Evolutionary conservation across 805 yeast species (phyloP), one percentile per base, ranked within the genome.

Genomic region (Yamadazyma tumulicola): DNA sequence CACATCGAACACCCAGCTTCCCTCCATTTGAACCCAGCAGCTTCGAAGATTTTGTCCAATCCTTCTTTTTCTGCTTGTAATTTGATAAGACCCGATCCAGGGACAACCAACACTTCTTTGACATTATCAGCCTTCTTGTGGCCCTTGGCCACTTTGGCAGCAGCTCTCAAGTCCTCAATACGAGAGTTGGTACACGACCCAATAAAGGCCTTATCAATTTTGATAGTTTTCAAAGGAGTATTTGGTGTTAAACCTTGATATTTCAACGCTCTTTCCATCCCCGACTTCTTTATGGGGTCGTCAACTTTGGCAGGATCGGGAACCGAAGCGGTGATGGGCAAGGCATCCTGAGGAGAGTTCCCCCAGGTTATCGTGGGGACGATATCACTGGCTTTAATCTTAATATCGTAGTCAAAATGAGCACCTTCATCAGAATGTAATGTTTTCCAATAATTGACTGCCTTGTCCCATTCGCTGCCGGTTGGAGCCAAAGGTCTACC

Each of bases 1-100:
- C 98, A 93, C 98, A 93, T 93, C 26, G 97, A 91, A 69, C 98
- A 93, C 42, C 98, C 98, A 47, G 98, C 97, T 69, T 93, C 98
- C 72, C 98, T 83, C 98, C 98, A 93, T 51, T 85, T 91, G 57
- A 93, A 93, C 14, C 96, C 97, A 33, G 98, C 97, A 32, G 79
- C 86, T 53, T 70, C 77, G 55, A 93, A 93, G 39, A 93, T 76
- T 67, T 85, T 85, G 61, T 93, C 93, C 38, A 93, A 74, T 34
- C 98, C 98, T 69, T 93, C 98, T 43, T 67, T 72, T 67, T 93
- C 98, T 36, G 98, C 98, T 65, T 86, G 94, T 41, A 71, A 69
- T 67, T 91, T 93, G 47, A 93, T 93, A 43, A 93, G 72, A 47
- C 98, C 98, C 16, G 97, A 89, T 38, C 98, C 98, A 33, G 98